Evolutionary conservation across 2,329 filamentous ascomycete species (phyloP).

Genomic region (Clarireedia homoeocarpa): DNA sequence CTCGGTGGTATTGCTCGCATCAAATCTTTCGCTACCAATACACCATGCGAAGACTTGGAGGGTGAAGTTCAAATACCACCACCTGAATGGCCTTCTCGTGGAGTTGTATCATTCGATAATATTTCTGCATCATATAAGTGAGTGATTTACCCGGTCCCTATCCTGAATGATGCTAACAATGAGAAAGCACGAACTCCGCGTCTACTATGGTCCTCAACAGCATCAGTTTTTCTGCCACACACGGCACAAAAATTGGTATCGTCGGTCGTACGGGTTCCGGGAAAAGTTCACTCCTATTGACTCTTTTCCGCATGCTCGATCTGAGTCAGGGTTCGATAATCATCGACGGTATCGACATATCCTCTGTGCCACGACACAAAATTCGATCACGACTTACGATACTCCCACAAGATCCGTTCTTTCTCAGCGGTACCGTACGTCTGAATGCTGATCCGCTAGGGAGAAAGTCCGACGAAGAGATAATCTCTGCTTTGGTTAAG

Average conservation of each 20-base stretch:
- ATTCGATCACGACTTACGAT: neutral
- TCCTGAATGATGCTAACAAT: neutral
- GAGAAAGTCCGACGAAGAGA: conserved; percentile 31
- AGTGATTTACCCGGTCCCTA: neutral
- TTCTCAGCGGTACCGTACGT: conserved; percentile 39
- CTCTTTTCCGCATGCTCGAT: conserved; percentile 41
- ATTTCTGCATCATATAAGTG: conserved; percentile 25
- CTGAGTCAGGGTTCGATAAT: conserved; percentile 29
- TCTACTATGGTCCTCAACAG: conserved; percentile 23
- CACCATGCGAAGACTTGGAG: conserved; percentile 2
- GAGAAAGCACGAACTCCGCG: neutral
- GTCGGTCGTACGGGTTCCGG: conserved; percentile 25
- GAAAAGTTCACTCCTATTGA: conserved; percentile 36
- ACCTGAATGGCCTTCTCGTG: conserved; percentile 13
- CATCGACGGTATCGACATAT: neutral
- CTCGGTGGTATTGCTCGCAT: conserved; percentile 15
- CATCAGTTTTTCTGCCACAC: conserved; percentile 24
- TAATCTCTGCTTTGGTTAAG: conserved; percentile 36
- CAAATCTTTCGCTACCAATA: conserved; percentile 3
- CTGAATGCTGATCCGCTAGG: conserved; percentile 39
- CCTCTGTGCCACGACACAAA: neutral
- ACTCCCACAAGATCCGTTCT: conserved; percentile 6
- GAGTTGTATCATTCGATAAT: conserved; percentile 7
- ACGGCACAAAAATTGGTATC: conserved; percentile 26
- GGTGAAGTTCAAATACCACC: neutral